Conservation (phyloP, 208 protist species). For the Wallacemonas sp. region DNA sequence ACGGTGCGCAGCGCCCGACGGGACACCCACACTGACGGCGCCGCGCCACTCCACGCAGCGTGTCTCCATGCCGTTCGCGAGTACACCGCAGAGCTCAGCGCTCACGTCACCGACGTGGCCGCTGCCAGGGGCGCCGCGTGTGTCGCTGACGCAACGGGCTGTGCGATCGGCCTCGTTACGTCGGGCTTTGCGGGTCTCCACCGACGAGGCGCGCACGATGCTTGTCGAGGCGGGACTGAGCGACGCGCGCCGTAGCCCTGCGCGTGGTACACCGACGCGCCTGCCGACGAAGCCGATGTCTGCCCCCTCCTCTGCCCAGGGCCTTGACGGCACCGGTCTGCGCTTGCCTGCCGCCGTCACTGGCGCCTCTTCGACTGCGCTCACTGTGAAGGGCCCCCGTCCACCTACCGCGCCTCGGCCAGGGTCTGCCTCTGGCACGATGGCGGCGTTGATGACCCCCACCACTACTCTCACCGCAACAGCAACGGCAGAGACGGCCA, state of each 20-base stretch:
- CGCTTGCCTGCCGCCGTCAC: no score
- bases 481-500: no score
- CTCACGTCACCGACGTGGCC: not conserved
- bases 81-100: no score
- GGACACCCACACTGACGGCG: not conserved
- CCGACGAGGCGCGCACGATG: slow-evolving; percentile 10
- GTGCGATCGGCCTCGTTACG: not conserved
- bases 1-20: not conserved
- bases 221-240: not conserved
- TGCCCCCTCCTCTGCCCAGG: no score
- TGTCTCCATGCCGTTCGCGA: slow-evolving; percentile 7
- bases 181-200: slow-evolving; percentile 3
- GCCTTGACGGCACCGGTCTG: no score
- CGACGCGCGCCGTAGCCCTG: not conserved
- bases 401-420: slow-evolving; percentile 2
- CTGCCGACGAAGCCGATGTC: not conserved
- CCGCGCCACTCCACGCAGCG: not conserved
- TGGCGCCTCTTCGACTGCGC: no score
- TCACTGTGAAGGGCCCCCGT: slow-evolving; percentile 3
- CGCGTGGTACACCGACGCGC: not conserved
- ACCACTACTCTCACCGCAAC: no score
- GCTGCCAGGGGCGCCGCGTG: not conserved
- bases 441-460: not conserved
- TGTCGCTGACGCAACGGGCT: not conserved
- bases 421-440: not conserved